phyloP scores from a whole-genome alignment of 352 stramenopile genomes.

The Phytophthora rubi region DNA sequence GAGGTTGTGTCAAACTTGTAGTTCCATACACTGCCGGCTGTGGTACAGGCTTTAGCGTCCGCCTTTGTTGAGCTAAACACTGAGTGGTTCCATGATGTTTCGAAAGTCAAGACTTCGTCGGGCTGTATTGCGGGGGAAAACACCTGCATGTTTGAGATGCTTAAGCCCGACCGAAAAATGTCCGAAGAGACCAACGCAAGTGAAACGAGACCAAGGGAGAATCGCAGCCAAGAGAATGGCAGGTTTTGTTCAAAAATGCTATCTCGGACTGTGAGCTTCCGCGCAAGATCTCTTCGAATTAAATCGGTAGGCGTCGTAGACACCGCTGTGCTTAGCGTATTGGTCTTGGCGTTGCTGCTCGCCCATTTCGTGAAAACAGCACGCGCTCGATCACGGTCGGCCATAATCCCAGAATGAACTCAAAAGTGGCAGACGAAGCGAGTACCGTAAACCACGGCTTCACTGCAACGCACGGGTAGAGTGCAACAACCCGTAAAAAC shows the following conservation, averaged over 20 bases:
- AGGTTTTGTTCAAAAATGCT: conserved; percentile 14
- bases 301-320: background rate
- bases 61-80: conserved; percentile 17
- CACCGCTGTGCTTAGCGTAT: background rate
- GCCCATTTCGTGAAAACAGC: background rate
- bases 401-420: background rate
- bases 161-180: conserved; percentile 29
- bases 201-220: conserved; percentile 19
- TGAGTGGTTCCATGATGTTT: conserved; percentile 25
- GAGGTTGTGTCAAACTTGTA: conserved; percentile 47
- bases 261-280: conserved; percentile 4
- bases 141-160: background rate
- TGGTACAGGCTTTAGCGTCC: background rate
- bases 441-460: conserved; percentile 6
- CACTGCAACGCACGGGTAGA: conserved; percentile 6
- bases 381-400: background rate
- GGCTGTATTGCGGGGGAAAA: conserved; percentile 25
- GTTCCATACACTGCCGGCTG: conserved; percentile 20
- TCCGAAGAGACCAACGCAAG: conserved; percentile 31
- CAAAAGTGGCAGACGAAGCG: background rate
- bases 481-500: conserved; percentile 8
- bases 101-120: conserved; percentile 21
- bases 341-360: background rate
- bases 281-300: background rate
- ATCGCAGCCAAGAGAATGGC: conserved; percentile 20